phyloP scores from a whole-genome alignment of 495 filamentous ascomycete species.

The Neurospora africana region DNA sequence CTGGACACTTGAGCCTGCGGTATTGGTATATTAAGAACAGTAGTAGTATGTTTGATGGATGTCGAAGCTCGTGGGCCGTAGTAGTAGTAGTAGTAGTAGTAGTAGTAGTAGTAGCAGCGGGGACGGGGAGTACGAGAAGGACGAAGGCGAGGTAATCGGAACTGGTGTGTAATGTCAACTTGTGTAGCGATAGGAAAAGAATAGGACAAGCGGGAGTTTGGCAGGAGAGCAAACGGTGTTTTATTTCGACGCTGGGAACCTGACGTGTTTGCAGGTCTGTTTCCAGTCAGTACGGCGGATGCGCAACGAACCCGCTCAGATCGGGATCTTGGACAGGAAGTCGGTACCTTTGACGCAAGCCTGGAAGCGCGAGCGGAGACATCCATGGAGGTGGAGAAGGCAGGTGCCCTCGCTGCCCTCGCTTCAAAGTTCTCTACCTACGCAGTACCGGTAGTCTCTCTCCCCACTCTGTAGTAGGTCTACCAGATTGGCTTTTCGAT shows the following conservation, averaged over 20 bases:
- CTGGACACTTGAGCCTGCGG: not conserved
- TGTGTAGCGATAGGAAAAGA: not conserved
- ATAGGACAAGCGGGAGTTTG: not conserved
- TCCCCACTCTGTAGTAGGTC: too few species aligned
- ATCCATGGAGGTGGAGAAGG: not conserved
- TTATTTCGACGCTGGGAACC: not conserved
- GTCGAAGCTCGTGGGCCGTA: not conserved
- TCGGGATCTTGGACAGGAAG: not conserved
- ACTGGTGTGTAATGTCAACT: not conserved
- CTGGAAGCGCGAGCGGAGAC: not conserved
- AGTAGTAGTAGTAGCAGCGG: not conserved
- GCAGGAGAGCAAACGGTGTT: not conserved
- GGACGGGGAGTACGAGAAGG: not conserved
- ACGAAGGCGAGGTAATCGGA: not conserved
- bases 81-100: not conserved
- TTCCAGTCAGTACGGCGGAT: not conserved
- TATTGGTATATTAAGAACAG: not conserved
- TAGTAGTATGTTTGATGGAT: not conserved
- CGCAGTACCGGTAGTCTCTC: not conserved
- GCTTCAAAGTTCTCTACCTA: not conserved
- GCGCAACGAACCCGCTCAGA: not conserved
- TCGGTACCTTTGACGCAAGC: not conserved
- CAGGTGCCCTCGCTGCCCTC: not conserved
- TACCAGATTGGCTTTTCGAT: not conserved
- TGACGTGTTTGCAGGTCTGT: not conserved